Evolutionary conservation across 208 protist species (phyloP), one percentile per base, ranked within the genome.

Genomic region (Crithidia brevicula): DNA sequence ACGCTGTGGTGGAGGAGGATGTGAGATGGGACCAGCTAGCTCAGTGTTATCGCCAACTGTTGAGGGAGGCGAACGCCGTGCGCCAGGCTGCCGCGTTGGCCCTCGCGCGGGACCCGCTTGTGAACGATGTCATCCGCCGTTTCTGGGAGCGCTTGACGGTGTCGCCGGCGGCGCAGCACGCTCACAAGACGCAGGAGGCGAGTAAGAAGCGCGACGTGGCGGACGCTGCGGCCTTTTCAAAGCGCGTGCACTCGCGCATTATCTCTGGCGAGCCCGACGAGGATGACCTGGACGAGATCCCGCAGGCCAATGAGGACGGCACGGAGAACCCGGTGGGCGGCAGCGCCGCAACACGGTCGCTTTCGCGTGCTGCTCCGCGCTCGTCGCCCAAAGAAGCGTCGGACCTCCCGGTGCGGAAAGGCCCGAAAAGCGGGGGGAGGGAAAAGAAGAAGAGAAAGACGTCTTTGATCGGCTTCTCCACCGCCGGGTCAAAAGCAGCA

Each of bases 131-230:
- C 30, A 91, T 96, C 51, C 77, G 74, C 4, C 90, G 90, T 36
- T 93, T 89, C 64, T 96, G 90, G 88, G 81, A 89, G 20, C 82
- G 87, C 18, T 46, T 96, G 11, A 96, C 90, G 34, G 82, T 91
- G n/a, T 82, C 85, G 0, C 49, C 79, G 28, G 82, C 81, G 23
- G 85, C 76, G 40, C 69, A 79, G 38, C 63, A 70, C 50, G 72
- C 69, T 2, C 64, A 82, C 57, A 60, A 72, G 27, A 31, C 50
- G 5, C 65, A 69, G 47, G 75, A 79, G 57, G 68, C 34, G 15
- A 46, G 13, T 23, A 69, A 59, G 52, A 58, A 63, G 20, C 50
- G 54, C 52, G 69, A 62, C 36, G 67, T 56, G 1, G 60, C 57
- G 16, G 77, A 52, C n/a, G 67, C 63, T 10, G 60, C 60, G 23